Evolutionary conservation across 2,329 filamentous ascomycete species (phyloP), one percentile per base, ranked within the genome.

Genomic region (Aspergillus neotritici): DNA sequence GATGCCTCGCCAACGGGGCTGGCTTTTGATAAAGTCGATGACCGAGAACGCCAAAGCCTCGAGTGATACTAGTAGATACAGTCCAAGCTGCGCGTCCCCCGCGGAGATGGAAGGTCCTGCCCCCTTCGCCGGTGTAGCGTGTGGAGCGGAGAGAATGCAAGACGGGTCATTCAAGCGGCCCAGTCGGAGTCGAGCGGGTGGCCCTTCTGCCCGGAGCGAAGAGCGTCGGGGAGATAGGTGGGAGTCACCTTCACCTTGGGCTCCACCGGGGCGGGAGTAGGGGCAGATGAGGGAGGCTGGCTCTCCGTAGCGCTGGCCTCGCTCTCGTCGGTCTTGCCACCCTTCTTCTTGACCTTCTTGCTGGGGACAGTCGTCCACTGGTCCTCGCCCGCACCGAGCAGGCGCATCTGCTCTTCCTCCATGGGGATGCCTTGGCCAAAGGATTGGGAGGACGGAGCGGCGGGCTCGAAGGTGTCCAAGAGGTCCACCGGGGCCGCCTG

Each of bases 291-390:
- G 13, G 53, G 40, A 13, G 58, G 50, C 50, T 61, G 61, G 48
- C 43, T 58, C 48, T 69, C 64, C 4, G 65, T 60, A 21, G 57
- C 62, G 50, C 68, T 71, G 40, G 61, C 59, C 48, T 76, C 74
- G 38, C 70, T 71, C 38, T 71, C 69, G 14, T 67, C 66, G 30
- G 57, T 53, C 46, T 65, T 68, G 46, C 60, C 63, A 13, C 61
- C 57, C 51, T 64, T 68, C 63, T 73, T 74, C 61, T 74, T 76
- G 61, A 73, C 73, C 61, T 76, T 73, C 69, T 81, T 82, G 57
- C 69, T 77, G 28, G 75, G 68, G 16, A 83, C 79, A 8, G 78
- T 78, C 50, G 75, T 80, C 80, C 80, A 83, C 40, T 75, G 74
- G 43, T 74, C 73, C 35, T 78, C 74, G 33, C 68, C 65, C 39